These are phyloP conservation scores for Colletotrichum graminicola DNA, from an alignment of 2,329 filamentous ascomycete genomes.

Conservation along the genomic window DNA sequence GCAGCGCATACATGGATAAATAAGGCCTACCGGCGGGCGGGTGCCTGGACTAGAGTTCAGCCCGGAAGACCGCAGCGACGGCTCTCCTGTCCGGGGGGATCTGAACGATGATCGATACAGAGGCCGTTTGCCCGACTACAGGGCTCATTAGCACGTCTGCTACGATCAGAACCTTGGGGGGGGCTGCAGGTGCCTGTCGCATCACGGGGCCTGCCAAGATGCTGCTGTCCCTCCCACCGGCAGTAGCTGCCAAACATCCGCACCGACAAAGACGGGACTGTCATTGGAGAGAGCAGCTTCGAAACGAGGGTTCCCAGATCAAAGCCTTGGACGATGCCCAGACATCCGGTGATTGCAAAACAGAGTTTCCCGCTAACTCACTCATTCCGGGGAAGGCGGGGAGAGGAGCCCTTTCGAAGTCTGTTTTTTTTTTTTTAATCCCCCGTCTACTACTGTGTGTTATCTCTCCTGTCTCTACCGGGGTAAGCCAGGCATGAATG, in stretches of 20 bases:
- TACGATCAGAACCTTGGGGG: not conserved
- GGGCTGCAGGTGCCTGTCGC: constrained; percentile 14
- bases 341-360: not conserved
- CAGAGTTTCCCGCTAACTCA: constrained; percentile 12
- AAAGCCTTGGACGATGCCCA: not conserved
- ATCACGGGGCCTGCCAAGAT: constrained; percentile 24
- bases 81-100: not conserved
- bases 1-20: not conserved
- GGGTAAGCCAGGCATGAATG: constrained; percentile 29
- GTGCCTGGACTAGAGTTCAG: constrained; percentile 6
- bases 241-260: constrained; percentile 1
- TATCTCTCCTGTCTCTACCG: not conserved
- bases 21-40: not conserved
- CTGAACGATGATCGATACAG: not conserved
- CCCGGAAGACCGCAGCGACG: not conserved
- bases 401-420: not conserved
- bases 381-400: not conserved
- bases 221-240: constrained; percentile 14
- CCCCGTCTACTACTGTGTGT: not conserved
- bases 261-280: constrained; percentile 23
- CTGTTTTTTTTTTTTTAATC: not conserved
- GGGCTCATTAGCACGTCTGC: not conserved
- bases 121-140: not conserved
- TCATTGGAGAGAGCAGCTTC: not conserved
- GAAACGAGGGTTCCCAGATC: constrained; percentile 2